A percentile compares a stretch with the other conserved stretches of the same genome.
These are phyloP conservation scores for Styphnolobium japonicum DNA, from an alignment of 306 rosid genomes.

Conservation along the genomic window DNA sequence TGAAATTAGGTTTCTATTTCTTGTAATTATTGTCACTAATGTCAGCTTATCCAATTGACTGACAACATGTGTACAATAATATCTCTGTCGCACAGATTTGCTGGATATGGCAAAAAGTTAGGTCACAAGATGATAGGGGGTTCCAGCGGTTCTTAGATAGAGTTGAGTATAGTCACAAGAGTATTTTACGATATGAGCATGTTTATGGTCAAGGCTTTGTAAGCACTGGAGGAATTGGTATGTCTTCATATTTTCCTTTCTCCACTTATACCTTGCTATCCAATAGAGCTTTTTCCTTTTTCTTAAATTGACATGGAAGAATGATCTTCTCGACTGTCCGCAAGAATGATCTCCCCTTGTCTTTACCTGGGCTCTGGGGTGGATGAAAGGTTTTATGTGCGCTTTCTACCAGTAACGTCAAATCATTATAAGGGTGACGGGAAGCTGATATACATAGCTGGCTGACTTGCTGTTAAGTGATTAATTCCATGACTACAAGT, in stretches of 20 bases:
- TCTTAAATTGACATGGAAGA: background rate
- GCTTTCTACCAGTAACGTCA: background rate
- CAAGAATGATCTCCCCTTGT: constrained; percentile 5
- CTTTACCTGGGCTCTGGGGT: background rate
- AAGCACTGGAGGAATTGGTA: constrained; percentile 79
- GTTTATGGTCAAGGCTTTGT: constrained; percentile 65
- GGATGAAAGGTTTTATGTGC: background rate
- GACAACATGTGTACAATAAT: constrained; percentile 14
- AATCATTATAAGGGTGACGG: background rate
- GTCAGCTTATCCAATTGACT: constrained; percentile 20
- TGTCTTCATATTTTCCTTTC: constrained; percentile 12
- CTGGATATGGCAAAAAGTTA: constrained; percentile 73
- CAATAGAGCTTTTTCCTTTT: background rate
- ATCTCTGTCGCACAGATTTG: constrained; percentile 61
- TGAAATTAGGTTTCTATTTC: background rate
- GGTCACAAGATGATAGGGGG: constrained; percentile 52
- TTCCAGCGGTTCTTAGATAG: constrained; percentile 65
- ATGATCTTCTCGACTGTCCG: background rate
- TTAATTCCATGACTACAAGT: background rate
- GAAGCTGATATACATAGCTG: background rate
- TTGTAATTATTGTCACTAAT: background rate
- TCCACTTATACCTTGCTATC: background rate
- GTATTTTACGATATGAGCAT: constrained; percentile 57
- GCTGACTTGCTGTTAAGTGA: background rate
- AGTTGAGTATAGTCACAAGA: constrained; percentile 48